A percentile compares a stretch with the other conserved stretches of the same genome.
Evolutionary conservation across 768 basidiomycete species (phyloP).

Genomic region (Suillus luteus): DNA sequence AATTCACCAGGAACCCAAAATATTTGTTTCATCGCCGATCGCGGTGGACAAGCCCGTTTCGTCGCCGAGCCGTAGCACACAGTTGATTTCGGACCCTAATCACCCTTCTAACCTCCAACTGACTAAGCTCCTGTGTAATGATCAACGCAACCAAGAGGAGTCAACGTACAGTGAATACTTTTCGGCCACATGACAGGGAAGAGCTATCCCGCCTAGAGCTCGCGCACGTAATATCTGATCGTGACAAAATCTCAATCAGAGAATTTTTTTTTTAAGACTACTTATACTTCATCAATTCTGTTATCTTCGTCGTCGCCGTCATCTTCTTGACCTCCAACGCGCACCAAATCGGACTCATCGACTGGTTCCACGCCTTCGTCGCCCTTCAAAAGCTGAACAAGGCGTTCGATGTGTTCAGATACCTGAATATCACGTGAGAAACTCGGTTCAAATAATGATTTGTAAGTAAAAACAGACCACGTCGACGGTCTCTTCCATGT

Average conservation of each 20-base stretch:
- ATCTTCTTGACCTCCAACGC: slow-evolving; percentile 25
- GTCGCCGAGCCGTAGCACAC: not conserved
- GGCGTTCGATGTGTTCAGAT: slow-evolving; percentile 81
- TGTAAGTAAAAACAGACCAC: slow-evolving; percentile 48
- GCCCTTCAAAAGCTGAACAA: slow-evolving; percentile 85
- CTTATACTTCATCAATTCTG: slow-evolving; percentile 72
- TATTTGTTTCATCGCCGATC: not conserved
- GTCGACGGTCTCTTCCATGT: slow-evolving; percentile 78
- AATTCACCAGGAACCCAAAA: not conserved
- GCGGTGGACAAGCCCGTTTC: not conserved
- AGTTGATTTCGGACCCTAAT: not conserved
- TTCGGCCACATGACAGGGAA: not conserved
- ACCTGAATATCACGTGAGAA: slow-evolving; percentile 48
- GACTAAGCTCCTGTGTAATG: not conserved
- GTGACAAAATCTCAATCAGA: not conserved
- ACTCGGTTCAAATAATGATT: not conserved
- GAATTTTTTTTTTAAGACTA: slow-evolving; percentile 19
- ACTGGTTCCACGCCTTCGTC: slow-evolving; percentile 60
- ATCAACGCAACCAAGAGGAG: not conserved
- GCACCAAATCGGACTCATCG: slow-evolving; percentile 37
- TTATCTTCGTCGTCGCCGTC: slow-evolving; percentile 64
- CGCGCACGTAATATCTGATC: not conserved
- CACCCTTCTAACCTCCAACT: not conserved
- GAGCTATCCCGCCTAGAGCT: not conserved
- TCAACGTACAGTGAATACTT: not conserved